Conservation (phyloP, 2,329 filamentous ascomycete species). For the Parastagonospora avenae region DNA sequence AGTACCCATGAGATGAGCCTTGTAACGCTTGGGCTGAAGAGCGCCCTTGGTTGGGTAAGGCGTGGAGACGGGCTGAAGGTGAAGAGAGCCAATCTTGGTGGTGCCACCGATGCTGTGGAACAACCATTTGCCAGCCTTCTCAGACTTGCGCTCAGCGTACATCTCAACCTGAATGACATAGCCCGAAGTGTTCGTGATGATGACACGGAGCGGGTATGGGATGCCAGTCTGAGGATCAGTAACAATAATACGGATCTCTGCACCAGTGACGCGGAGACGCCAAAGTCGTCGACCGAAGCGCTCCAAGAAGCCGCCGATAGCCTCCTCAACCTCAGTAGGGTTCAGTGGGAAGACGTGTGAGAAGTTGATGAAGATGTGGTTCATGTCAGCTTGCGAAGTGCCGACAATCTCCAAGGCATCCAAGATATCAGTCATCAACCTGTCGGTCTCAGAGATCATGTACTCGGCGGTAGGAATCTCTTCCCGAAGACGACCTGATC, state of each 20-base stretch:
- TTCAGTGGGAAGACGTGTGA: slow-evolving; percentile 92
- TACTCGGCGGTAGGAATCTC: slow-evolving; percentile 99
- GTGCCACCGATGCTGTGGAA: slow-evolving; percentile 98
- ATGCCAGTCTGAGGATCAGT: slow-evolving; percentile 83
- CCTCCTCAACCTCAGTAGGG: slow-evolving; percentile 88
- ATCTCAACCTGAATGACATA: slow-evolving; percentile 98
- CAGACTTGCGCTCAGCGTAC: slow-evolving; percentile 96
- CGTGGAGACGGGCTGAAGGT: slow-evolving; percentile 85
- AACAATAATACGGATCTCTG: slow-evolving; percentile 98
- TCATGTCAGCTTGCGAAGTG: slow-evolving; percentile 98
- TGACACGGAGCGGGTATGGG: slow-evolving; percentile 89
- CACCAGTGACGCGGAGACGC: slow-evolving; percentile 94
- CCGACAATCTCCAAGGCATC: slow-evolving; percentile 98
- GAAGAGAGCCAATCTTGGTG: slow-evolving; percentile 93
- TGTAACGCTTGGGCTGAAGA: slow-evolving; percentile 98
- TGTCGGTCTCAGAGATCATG: slow-evolving; percentile 94
- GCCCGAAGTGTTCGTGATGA: slow-evolving; percentile 97
- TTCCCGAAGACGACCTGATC: slow-evolving; percentile 90
- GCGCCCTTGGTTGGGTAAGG: slow-evolving; percentile 98
- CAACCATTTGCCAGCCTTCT: slow-evolving; percentile 91
- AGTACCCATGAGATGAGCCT: slow-evolving; percentile 98
- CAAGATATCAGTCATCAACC: slow-evolving; percentile 95
- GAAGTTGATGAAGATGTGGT: slow-evolving; percentile 99
- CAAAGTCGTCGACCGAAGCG: slow-evolving; percentile 94
- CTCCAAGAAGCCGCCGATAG: slow-evolving; percentile 92